Evolutionary conservation across 2,329 filamentous ascomycete species (phyloP).

Genomic region (Penicillium sclerotigenum): DNA sequence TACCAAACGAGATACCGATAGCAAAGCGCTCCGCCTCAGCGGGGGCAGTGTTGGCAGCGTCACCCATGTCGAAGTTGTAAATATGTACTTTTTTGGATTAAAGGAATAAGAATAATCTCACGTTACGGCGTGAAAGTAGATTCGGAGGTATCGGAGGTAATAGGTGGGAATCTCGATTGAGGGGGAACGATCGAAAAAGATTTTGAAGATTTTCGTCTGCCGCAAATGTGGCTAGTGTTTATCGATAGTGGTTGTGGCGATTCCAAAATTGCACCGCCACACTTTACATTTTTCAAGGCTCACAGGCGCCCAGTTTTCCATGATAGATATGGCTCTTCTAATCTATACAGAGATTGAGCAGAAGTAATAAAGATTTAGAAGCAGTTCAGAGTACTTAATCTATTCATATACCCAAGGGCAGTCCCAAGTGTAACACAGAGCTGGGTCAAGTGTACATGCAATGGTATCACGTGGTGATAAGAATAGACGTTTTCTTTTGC

Average conservation of each 20-base stretch:
- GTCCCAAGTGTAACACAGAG: neutral
- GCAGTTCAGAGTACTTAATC: neutral
- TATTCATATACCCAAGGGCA: neutral
- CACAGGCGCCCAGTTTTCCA: too few species aligned
- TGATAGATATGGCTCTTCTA: neutral
- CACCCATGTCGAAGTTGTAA: slow-evolving; percentile 41
- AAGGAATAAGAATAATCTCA: slow-evolving; percentile 9
- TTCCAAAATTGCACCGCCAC: neutral
- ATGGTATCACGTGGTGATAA: slow-evolving; percentile 30
- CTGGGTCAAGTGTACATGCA: neutral
- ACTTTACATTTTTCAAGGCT: too few species aligned
- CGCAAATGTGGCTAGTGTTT: slow-evolving; percentile 33
- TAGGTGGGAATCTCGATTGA: slow-evolving; percentile 21
- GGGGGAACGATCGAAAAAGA: slow-evolving; percentile 31
- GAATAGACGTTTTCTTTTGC: slow-evolving; percentile 18
- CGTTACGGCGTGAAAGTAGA: slow-evolving; percentile 18
- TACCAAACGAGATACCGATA: slow-evolving; percentile 97
- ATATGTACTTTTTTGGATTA: slow-evolving; percentile 10
- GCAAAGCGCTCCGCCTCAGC: slow-evolving; percentile 56
- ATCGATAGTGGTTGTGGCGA: slow-evolving; percentile 36
- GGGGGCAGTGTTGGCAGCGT: slow-evolving; percentile 54
- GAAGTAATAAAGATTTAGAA: neutral
- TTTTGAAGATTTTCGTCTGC: slow-evolving; percentile 35
- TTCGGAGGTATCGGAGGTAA: slow-evolving; percentile 19
- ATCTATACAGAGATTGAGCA: too few species aligned